A percentile compares a stretch with the other conserved stretches of the same genome.
Evolutionary conservation across 345 rosid genomes (phyloP).

Genomic region (Citrus unshiu): DNA sequence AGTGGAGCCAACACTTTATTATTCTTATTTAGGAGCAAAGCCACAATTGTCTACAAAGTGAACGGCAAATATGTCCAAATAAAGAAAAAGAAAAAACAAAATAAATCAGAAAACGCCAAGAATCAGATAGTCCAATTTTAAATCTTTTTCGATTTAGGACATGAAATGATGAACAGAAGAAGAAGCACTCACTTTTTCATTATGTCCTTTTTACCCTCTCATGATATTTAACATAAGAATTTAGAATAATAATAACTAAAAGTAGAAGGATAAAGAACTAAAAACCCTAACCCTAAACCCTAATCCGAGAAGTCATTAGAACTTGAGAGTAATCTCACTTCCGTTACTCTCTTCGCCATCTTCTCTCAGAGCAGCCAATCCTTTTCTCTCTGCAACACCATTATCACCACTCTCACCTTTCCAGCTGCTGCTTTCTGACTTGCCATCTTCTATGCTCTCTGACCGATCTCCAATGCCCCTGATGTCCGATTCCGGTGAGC

Average conservation of each 20-base stretch:
- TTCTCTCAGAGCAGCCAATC: constrained; percentile 62
- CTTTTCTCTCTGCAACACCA: constrained; percentile 51
- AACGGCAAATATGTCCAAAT: constrained; percentile 22
- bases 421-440: constrained; percentile 84
- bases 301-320: constrained; percentile 31
- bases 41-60: neutral
- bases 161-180: neutral
- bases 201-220: constrained; percentile 25
- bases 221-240: constrained; percentile 14
- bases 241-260: constrained; percentile 2
- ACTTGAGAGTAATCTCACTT: constrained; percentile 87
- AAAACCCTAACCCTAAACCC: constrained; percentile 17
- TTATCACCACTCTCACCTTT: constrained; percentile 58
- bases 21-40: no score
- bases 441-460: constrained; percentile 82
- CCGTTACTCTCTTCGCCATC: constrained; percentile 80
- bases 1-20: no score
- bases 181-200: constrained; percentile 21
- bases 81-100: neutral
- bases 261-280: neutral
- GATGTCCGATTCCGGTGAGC: constrained; percentile 46
- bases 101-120: constrained; percentile 9
- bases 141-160: neutral
- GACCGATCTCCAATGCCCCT: constrained; percentile 54
- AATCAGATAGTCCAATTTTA: constrained; percentile 14